Evolutionary conservation across 2,329 filamentous ascomycete genomes (phyloP), one percentile per base, ranked within the genome.

Genomic region (Botrytis hyacinthi): DNA sequence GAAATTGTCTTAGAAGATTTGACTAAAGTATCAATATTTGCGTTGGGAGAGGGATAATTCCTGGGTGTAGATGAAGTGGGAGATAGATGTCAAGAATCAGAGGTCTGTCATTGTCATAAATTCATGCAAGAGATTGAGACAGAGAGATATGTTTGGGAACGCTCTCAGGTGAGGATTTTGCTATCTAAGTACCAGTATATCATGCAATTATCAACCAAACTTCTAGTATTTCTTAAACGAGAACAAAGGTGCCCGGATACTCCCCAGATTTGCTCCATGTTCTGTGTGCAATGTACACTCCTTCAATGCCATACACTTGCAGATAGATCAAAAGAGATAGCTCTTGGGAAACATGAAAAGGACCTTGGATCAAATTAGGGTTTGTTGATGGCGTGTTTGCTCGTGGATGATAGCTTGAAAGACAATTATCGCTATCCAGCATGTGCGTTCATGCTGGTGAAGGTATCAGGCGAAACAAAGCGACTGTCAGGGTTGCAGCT

Each of bases 71-170:
- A 16, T 1, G 10, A n/a, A 29, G 48, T 5, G 4, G 48, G 4
- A 42, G 48, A 54, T 8, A 29, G 26, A 14, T 4, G 4, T 3
- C 26, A 16, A n/a, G 4, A 5, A 54, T 54, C 2, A 16, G 22
- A n/a, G 2, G 5, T n/a, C 4, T 16, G 10, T n/a, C 5, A 16
- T 54, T 48, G 0, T 26, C 46, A 48, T 12, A 26, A 48, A 9
- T 4, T 48, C 3, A 12, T 48, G 4, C 46, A 48, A 5, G 26
- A 54, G 26, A 54, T 54, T 54, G 10, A 8, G 48, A n/a, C 10
- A n/a, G 12, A 14, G 5, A 14, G 1, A 3, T 16, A 7, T n/a
- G 3, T 12, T 4, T 29, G 26, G 6, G 4, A 6, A n/a, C 0
- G 12, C 12, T n/a, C 26, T 16, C 12, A 3, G 5, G 26, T n/a